These are phyloP conservation scores for Cercospora zeae-maydis DNA, from an alignment of 2,329 filamentous ascomycete genomes.

Conservation along the genomic window DNA sequence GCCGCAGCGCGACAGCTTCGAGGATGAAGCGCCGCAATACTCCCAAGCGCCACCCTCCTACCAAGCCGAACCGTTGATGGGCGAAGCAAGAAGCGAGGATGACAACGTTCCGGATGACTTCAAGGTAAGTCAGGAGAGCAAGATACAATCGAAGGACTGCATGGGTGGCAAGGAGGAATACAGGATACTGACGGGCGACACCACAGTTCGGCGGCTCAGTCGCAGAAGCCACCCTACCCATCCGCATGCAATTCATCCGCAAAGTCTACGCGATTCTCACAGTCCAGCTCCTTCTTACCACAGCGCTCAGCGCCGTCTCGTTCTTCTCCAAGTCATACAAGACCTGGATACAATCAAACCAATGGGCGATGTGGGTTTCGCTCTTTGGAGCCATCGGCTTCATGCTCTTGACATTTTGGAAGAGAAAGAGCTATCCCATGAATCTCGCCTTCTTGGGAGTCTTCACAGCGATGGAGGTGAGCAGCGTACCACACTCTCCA, in stretches of 20 bases:
- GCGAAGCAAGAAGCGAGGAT: conserved; percentile 68
- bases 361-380: conserved; percentile 81
- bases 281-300: conserved; percentile 85
- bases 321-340: conserved; percentile 82
- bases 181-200: neutral
- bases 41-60: conserved; percentile 82
- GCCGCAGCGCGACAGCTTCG: conserved; percentile 81
- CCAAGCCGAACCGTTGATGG: conserved; percentile 58
- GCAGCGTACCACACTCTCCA: neutral
- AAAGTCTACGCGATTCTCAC: conserved; percentile 98
- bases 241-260: conserved; percentile 69
- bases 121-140: conserved; percentile 57
- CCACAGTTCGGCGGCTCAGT: conserved; percentile 83
- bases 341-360: conserved; percentile 78
- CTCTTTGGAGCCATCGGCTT: conserved; percentile 79
- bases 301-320: conserved; percentile 72
- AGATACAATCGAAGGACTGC: neutral
- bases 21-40: conserved; percentile 67
- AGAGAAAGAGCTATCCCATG: conserved; percentile 61
- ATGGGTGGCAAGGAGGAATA: neutral
- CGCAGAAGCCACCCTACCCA: conserved; percentile 88
- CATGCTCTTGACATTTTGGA: conserved; percentile 89
- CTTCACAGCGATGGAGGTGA: conserved; percentile 77
- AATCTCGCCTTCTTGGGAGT: conserved; percentile 88
- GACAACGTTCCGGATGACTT: conserved; percentile 97